Percentiles rank a stretch among this genome's conserved stretches.
Evolutionary conservation across 768 basidiomycete species (phyloP).

Genomic region (Kondoa subrosea): DNA sequence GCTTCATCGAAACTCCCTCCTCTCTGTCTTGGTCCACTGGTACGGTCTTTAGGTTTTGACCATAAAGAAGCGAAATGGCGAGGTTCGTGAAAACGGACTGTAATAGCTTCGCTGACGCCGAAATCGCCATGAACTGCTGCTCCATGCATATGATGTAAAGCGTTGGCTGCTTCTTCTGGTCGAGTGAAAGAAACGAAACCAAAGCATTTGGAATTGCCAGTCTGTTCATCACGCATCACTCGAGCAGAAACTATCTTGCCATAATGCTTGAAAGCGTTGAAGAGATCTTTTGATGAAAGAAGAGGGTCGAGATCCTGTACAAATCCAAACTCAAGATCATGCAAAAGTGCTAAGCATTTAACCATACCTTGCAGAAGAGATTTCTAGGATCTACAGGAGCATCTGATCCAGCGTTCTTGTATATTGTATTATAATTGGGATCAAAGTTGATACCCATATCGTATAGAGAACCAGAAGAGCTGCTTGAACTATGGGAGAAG

Average conservation of each 20-base stretch:
- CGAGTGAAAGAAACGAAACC: conserved; percentile 78
- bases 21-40: conserved; percentile 27
- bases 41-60: conserved; percentile 58
- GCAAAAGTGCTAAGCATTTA: conserved; percentile 21
- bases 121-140: conserved; percentile 39
- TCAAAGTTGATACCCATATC: neutral
- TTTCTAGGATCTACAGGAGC: conserved; percentile 66
- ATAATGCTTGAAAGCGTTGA: conserved; percentile 55
- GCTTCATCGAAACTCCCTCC: neutral
- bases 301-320: conserved; percentile 62
- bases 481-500: neutral
- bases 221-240: conserved; percentile 67
- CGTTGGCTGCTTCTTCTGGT: conserved; percentile 60
- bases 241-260: conserved; percentile 86
- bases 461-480: conserved; percentile 17
- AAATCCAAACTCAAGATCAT: conserved; percentile 3
- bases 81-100: conserved; percentile 76
- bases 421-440: too few species aligned
- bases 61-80: conserved; percentile 76
- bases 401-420: neutral
- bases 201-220: conserved; percentile 64
- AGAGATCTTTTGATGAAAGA: conserved; percentile 69
- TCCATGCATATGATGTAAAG: conserved; percentile 70
- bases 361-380: conserved; percentile 60
- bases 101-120: conserved; percentile 46